Evolutionary conservation across 192 early-diverging fungal genomes (phyloP), one percentile per base, ranked within the genome.

Genomic region (Pilaira anomala): DNA sequence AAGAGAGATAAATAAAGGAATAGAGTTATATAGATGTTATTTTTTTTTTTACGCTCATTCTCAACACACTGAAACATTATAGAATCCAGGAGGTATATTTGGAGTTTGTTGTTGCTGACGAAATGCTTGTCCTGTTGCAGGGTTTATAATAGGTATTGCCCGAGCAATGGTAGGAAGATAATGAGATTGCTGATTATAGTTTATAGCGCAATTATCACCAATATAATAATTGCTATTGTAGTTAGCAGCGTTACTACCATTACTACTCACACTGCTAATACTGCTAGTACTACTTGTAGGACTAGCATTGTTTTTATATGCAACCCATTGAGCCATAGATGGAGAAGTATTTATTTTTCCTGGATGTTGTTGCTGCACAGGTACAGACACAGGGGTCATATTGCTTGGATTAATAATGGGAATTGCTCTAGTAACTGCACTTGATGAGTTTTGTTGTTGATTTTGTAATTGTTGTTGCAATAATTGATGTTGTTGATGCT

Each of bases 381-480:
- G 61, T 18, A 82, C 68, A 30, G 69, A 77, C 29, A 82, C 60
- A 46, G 78, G 80, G 1, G 72, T 69, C 54, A 73, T 78, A 39
- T 78, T 82, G 26, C 29, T 67, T 14, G 80, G 80, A 46, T 82
- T 73, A 11, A 82, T 76, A 25, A 82, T 82, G 19, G 75, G 74
- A 42, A 82, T 79, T 30, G 78, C 78, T 36, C 76, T 69, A 48
- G 54, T 72, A 11, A 13, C 61, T 46, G 30, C 29, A 65, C 40
- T 1, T 52, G 24, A 36, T 36, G 33, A 40, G 53, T 52, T 45
- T 52, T 52, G 16, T 9, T 44, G 18, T 13, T 51, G 25, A 36
- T 36, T 36, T 36, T 36, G 33, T 36, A 9, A 9, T 36, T 5
- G 11, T 9, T 36, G 33, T 9, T 9, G 33, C 6, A n/a, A n/a